Percentiles rank a stretch among this genome's conserved stretches.
phyloP scores from a whole-genome alignment of 768 basidiomycete species.

The Leucosporidium yakuticum region DNA sequence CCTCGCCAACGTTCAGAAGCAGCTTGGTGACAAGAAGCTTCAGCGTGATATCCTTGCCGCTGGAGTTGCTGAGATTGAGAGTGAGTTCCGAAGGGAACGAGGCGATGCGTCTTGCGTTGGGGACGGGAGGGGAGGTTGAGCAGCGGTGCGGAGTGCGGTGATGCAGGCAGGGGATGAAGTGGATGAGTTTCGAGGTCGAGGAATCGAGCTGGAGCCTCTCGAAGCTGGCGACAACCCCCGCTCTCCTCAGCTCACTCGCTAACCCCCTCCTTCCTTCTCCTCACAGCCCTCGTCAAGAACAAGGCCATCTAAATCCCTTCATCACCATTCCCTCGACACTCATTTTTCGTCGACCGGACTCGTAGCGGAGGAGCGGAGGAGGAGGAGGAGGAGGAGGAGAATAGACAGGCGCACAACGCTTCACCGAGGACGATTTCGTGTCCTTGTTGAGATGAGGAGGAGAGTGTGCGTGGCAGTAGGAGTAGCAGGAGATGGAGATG shows the following conservation, averaged over 20 bases:
- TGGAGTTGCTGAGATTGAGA: slow-evolving; percentile 84
- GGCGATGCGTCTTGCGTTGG: background rate
- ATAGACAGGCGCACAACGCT: background rate
- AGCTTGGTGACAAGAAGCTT: slow-evolving; percentile 76
- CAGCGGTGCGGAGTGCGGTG: background rate
- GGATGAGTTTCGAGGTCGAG: background rate
- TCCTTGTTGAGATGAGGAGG: too few species aligned
- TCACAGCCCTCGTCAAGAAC: slow-evolving; percentile 76
- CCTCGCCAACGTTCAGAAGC: slow-evolving; percentile 78
- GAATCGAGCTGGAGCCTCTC: background rate
- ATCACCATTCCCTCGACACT: too few species aligned
- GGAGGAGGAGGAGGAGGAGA: background rate
- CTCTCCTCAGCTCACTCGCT: too few species aligned
- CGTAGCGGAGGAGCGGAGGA: too few species aligned
- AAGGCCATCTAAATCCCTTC: slow-evolving; percentile 66
- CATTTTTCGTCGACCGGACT: background rate
- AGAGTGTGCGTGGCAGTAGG: too few species aligned
- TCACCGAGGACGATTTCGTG: too few species aligned
- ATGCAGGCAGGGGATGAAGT: background rate
- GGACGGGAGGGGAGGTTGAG: background rate
- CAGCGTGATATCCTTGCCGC: slow-evolving; percentile 73
- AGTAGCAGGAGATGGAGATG: too few species aligned
- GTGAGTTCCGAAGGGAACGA: too few species aligned
- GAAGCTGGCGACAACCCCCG: background rate
- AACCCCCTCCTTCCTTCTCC: background rate